Evolutionary conservation across 148 eudicot genomes (phyloP).

Genomic region (Chenopodium suecicum): DNA sequence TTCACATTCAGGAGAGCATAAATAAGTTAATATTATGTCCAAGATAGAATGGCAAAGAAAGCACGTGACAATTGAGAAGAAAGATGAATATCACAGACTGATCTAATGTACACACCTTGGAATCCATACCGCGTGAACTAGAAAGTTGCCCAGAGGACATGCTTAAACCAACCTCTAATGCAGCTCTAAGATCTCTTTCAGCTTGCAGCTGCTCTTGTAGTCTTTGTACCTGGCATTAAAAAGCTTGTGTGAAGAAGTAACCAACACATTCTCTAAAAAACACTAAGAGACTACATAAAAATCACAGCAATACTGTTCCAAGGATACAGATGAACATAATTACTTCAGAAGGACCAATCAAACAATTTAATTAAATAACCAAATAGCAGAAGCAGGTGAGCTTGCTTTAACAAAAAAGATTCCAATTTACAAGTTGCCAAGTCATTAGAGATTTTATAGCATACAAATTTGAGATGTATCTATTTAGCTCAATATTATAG

Average conservation of each 20-base stretch:
- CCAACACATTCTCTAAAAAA: neutral
- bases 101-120: constrained; percentile 55
- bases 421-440: neutral
- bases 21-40: neutral
- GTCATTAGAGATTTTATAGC: neutral
- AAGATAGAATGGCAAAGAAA: neutral
- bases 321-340: neutral
- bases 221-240: constrained; percentile 69
- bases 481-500: neutral
- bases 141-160: constrained; percentile 89
- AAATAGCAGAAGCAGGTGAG: neutral
- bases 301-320: neutral
- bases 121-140: constrained; percentile 83
- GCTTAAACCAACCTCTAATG: constrained; percentile 96
- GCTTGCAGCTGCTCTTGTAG: constrained; percentile 98
- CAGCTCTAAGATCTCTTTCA: constrained; percentile 96
- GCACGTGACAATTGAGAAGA: neutral
- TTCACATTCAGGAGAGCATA: constrained; percentile 34
- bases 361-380: neutral
- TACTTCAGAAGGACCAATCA: neutral
- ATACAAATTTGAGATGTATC: neutral
- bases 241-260: neutral
- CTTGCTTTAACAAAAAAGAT: neutral
- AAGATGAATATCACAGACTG: neutral
- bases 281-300: constrained; percentile 2